Evolutionary conservation across 2,329 filamentous ascomycete genomes (phyloP).

Genomic region (Xylariaceae sp.): DNA sequence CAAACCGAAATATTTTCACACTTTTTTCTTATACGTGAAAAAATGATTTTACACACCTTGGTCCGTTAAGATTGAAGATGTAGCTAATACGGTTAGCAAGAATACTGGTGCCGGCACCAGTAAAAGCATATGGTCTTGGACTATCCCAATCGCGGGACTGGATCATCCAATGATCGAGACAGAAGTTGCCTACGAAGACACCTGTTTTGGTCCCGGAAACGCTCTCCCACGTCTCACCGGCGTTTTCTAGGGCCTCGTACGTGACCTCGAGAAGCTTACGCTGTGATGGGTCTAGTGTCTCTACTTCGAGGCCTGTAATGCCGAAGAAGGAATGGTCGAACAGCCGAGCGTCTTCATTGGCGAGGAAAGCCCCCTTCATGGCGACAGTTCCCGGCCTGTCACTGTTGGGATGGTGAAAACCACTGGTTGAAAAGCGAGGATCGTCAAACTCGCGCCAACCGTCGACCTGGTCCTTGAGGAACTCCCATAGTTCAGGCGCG

Average conservation of each 20-base stretch:
- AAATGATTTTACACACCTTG: conserved; percentile 39
- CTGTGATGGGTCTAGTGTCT: conserved; percentile 45
- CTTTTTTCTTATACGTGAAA: no score
- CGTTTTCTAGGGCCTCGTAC: conserved; percentile 44
- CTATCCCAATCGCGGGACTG: conserved; percentile 30
- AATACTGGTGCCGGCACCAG: conserved; percentile 21
- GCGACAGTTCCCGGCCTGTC: not conserved
- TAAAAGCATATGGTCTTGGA: conserved; percentile 21
- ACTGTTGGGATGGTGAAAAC: conserved; percentile 10
- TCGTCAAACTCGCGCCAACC: conserved; percentile 6
- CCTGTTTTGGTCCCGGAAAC: conserved; percentile 33
- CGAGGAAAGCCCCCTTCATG: conserved; percentile 8
- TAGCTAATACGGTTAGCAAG: conserved; percentile 36
- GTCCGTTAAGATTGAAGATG: conserved; percentile 40
- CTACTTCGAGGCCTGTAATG: conserved; percentile 39
- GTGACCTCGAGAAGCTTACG: conserved; percentile 42
- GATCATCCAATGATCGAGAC: conserved; percentile 33
- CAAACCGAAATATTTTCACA: no score
- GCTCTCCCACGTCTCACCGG: conserved; percentile 30
- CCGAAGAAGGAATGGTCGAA: conserved; percentile 48
- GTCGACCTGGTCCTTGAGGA: not conserved
- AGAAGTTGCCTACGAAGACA: conserved; percentile 39
- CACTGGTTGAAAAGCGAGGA: conserved; percentile 1
- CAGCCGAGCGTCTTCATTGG: conserved; percentile 35
- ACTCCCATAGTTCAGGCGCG: not conserved